Evolutionary conservation across 1,284 basidiomycete species (phyloP).

Genomic region (Moesziomyces antarcticus): DNA sequence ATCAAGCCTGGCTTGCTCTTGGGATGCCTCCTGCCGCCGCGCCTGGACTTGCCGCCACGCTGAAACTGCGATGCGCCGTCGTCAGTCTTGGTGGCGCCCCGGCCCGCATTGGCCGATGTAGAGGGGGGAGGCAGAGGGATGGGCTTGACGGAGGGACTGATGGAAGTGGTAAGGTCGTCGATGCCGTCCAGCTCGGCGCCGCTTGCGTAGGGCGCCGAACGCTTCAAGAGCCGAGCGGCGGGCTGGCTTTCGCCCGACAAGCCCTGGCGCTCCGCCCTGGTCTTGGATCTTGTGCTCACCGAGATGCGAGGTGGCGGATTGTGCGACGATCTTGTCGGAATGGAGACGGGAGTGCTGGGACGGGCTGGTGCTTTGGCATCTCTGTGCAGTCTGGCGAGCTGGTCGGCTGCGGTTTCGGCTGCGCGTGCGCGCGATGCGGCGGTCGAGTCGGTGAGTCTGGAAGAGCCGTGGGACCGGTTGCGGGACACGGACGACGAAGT

Average conservation of each 20-base stretch:
- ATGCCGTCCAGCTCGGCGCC: constrained; percentile 91
- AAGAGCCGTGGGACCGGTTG: constrained; percentile 13
- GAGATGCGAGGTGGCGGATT: constrained; percentile 30
- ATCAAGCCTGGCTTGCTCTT: constrained; percentile 51
- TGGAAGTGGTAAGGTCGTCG: constrained; percentile 81
- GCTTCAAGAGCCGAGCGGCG: constrained; percentile 76
- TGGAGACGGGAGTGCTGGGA: constrained; percentile 41
- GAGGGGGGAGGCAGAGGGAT: too few relatives aligned
- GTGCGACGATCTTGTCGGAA: constrained; percentile 6
- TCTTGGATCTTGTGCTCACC: constrained; percentile 25
- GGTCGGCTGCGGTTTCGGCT: constrained; percentile 49
- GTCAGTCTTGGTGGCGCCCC: neutral
- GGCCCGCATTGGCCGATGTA: constrained; percentile 70
- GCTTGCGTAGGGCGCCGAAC: constrained; percentile 86
- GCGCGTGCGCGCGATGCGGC: constrained; percentile 51
- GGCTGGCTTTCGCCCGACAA: constrained; percentile 23
- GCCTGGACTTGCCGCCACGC: constrained; percentile 13
- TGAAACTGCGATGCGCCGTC: neutral
- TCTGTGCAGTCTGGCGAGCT: constrained; percentile 23
- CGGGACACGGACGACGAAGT: constrained; percentile 11
- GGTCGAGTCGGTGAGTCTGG: constrained; percentile 48
- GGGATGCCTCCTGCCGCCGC: constrained; percentile 70
- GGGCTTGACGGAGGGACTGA: constrained; percentile 69
- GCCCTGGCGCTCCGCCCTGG: constrained; percentile 10
- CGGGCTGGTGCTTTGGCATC: constrained; percentile 33